phyloP scores from a whole-genome alignment of 768 basidiomycete genomes.

The Kwoniella bestiolae region DNA sequence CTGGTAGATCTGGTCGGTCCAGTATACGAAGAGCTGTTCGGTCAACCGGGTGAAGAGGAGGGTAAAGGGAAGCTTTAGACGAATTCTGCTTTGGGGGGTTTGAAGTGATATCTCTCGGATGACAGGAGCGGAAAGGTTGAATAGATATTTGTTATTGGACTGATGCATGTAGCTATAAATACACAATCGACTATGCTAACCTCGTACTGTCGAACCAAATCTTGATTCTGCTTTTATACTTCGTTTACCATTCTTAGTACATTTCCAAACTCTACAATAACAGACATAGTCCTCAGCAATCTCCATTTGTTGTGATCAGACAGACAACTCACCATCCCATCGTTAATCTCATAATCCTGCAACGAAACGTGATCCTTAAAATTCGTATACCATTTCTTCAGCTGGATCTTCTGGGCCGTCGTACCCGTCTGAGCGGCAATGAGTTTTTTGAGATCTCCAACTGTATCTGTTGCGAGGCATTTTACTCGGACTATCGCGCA shows the following conservation, averaged over 20 bases:
- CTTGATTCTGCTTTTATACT: not conserved
- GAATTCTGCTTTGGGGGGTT: not conserved
- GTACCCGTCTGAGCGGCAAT: slow-evolving; percentile 97
- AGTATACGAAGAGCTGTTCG: slow-evolving; percentile 62
- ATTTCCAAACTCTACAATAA: slow-evolving; percentile 55
- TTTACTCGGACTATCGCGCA: slow-evolving; percentile 78
- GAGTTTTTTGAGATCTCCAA: slow-evolving; percentile 94
- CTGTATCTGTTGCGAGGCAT: slow-evolving; percentile 87
- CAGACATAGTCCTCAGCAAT: not conserved
- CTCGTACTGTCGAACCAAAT: too few species aligned
- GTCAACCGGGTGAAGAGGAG: slow-evolving; percentile 1
- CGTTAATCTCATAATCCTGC: slow-evolving; percentile 58
- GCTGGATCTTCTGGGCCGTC: slow-evolving; percentile 76
- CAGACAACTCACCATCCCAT: slow-evolving; percentile 57
- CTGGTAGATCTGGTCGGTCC: slow-evolving; percentile 66
- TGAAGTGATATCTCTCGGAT: not conserved
- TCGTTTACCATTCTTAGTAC: slow-evolving; percentile 42
- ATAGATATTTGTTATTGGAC: not conserved
- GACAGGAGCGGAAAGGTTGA: not conserved
- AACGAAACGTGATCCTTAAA: slow-evolving; percentile 81
- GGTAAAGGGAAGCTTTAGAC: slow-evolving; percentile 16
- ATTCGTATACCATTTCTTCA: slow-evolving; percentile 98
- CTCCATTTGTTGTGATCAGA: not conserved
- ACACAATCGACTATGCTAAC: not conserved
- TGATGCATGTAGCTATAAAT: slow-evolving; percentile 19